Evolutionary conservation across 345 rosid genomes (phyloP).

Genomic region (Salix purpurea): DNA sequence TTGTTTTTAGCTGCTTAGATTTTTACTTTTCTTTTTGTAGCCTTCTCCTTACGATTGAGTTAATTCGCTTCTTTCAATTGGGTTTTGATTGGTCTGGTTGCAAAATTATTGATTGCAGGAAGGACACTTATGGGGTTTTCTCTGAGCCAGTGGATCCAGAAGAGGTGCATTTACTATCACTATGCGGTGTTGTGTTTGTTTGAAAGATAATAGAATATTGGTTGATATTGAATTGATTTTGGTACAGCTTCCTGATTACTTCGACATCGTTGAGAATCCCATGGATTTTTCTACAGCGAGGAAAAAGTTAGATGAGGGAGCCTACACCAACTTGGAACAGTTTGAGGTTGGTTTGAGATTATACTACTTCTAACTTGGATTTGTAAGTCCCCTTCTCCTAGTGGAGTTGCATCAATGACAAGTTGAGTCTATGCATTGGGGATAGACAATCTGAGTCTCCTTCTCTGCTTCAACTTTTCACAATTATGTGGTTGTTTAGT

Average conservation of each 20-base stretch:
- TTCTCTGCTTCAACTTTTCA: neutral
- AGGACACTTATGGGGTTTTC: slow-evolving; percentile 89
- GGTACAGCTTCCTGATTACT: slow-evolving; percentile 92
- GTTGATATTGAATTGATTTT: slow-evolving; percentile 19
- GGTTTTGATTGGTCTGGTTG: slow-evolving; percentile 13
- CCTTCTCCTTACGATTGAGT: neutral
- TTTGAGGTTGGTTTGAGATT: slow-evolving; percentile 59
- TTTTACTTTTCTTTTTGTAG: neutral
- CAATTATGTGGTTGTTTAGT: neutral
- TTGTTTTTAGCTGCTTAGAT: neutral
- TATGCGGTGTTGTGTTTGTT: slow-evolving; percentile 7
- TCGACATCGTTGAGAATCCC: slow-evolving; percentile 70
- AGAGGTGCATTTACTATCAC: slow-evolving; percentile 50
- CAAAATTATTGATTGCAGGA: slow-evolving; percentile 57
- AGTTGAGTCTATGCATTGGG: neutral
- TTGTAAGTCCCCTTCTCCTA: neutral
- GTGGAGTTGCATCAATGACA: neutral
- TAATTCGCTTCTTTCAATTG: slow-evolving; percentile 18
- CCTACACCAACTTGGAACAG: slow-evolving; percentile 68
- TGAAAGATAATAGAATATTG: neutral
- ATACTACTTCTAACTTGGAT: neutral
- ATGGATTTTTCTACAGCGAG: slow-evolving; percentile 86
- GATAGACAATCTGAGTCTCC: neutral
- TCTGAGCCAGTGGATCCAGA: slow-evolving; percentile 94
- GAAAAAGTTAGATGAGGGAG: slow-evolving; percentile 62